phyloP scores from a whole-genome alignment of 495 filamentous ascomycete genomes.

The Hypomontagnella submonticulosa region DNA sequence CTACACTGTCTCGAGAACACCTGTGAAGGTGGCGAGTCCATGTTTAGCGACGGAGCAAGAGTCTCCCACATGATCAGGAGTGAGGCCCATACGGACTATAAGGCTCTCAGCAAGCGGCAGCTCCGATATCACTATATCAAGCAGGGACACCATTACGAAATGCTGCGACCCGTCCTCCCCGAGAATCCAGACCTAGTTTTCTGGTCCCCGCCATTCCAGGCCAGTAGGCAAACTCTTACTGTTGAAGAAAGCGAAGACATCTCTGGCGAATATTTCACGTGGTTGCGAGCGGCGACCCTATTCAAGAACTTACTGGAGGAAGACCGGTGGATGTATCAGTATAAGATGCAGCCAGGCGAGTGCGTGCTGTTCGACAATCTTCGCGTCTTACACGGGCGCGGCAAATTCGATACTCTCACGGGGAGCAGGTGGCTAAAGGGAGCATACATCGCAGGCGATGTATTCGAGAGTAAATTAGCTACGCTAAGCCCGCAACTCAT shows the following conservation, averaged over 20 bases:
- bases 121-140: conserved; percentile 78
- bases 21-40: conserved; percentile 78
- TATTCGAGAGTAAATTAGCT: conserved; percentile 62
- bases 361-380: conserved; percentile 90
- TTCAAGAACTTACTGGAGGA: conserved; percentile 62
- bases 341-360: conserved; percentile 79
- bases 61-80: conserved; percentile 63
- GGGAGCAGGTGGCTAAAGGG: conserved; percentile 85
- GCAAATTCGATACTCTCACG: conserved; percentile 69
- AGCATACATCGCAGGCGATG: conserved; percentile 81
- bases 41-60: conserved; percentile 78
- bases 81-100: conserved; percentile 43
- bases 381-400: conserved; percentile 79
- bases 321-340: conserved; percentile 67
- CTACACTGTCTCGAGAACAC: conserved; percentile 86
- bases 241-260: background rate
- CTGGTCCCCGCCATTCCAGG: conserved; percentile 70
- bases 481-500: conserved; percentile 27
- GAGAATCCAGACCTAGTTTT: conserved; percentile 56
- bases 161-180: conserved; percentile 65
- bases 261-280: conserved; percentile 26
- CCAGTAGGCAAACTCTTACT: conserved; percentile 11
- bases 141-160: conserved; percentile 69
- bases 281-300: conserved; percentile 54
- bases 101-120: conserved; percentile 54